Evolutionary conservation across 73 alveolate genomes (phyloP), one percentile per base, ranked within the genome.

Genomic region (Paramecium tetraurelia): DNA sequence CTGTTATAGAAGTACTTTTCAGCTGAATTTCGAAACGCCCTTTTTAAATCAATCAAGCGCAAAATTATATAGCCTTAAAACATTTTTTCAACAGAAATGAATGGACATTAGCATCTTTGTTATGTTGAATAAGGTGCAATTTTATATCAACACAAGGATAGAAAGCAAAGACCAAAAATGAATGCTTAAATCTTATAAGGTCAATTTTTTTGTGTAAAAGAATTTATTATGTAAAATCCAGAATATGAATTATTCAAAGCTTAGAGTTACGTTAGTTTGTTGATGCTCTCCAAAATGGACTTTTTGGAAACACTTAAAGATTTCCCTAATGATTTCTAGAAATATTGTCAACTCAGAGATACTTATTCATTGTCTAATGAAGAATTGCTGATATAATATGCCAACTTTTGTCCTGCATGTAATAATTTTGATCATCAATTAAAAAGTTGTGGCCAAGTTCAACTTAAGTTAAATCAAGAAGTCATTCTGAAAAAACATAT

Each of bases 61-160:
- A 40, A 48, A 80, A 80, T 80, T 2, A 80, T 80, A 20, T 18
- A 43, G 24, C 90, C 90, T 43, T 80, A 80, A 24, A 5, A 80
- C 46, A 44, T 35, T 16, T 80, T 80, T 41, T 44, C 90, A 29
- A 36, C 86, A 10, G 40, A 29, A 40, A 40, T 22, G 14, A 22
- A 80, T 38, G 57, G 31, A 43, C 18, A 63, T 31, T 80, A 48
- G 43, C 5, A 80, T 22, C 48, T 80, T 10, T 80, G 90, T 46
- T 80, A 24, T 80, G 75, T 80, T 31, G 90, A 80, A 80, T 48
- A 80, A 46, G 90, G 90, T 20, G 38, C 16, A n/a, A 8, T 80
- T 12, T 44, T 11, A 44, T 80, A 31, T 46, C 24, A 80, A 46
- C 70, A 80, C 46, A 40, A 21, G 31, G 90, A 24, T 33, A 24